Percentiles rank a stretch among this genome's conserved stretches.
Conservation (phyloP, 2,329 filamentous ascomycete genomes). For the Shiraia sp. region DNA sequence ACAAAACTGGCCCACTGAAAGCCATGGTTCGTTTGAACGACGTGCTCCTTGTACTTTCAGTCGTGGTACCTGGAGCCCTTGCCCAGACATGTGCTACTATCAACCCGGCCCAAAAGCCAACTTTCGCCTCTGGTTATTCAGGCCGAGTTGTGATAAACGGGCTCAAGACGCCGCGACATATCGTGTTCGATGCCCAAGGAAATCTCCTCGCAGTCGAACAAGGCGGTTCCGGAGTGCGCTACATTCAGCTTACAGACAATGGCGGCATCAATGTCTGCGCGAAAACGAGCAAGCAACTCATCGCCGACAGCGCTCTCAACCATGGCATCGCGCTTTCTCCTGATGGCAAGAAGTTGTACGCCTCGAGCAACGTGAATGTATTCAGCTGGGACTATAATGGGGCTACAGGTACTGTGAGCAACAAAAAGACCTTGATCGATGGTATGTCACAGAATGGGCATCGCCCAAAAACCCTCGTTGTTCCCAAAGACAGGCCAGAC, state of each 20-base stretch:
- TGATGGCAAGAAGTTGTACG: constrained; percentile 30
- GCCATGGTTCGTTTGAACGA: constrained; percentile 3
- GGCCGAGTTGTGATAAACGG: constrained; percentile 27
- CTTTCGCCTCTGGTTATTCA: constrained; percentile 21
- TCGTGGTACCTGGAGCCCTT: constrained; percentile 3
- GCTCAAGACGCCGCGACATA: constrained; percentile 17
- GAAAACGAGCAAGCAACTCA: constrained; percentile 19
- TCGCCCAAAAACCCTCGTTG: constrained; percentile 17
- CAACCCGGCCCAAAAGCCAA: constrained; percentile 17
- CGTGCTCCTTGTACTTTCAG: constrained; percentile 3
- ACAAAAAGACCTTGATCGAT: constrained; percentile 23
- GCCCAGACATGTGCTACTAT: constrained; percentile 22
- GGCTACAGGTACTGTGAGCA: constrained; percentile 21
- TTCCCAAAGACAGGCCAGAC: constrained; percentile 34
- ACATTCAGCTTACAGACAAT: constrained; percentile 25
- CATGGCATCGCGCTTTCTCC: constrained; percentile 27
- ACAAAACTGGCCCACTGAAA: neutral
- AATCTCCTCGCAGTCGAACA: constrained; percentile 23
- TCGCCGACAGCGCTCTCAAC: constrained; percentile 17
- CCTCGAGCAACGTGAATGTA: constrained; percentile 19
- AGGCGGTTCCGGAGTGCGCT: constrained; percentile 19
- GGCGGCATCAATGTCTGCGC: constrained; percentile 26
- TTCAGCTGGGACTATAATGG: constrained; percentile 27
- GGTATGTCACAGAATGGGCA: constrained; percentile 24
- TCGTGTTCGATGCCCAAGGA: constrained; percentile 20